Evolutionary conservation across 345 rosid species (phyloP), one percentile per base, ranked within the genome.

Genomic region (Abelmoschus esculentus): DNA sequence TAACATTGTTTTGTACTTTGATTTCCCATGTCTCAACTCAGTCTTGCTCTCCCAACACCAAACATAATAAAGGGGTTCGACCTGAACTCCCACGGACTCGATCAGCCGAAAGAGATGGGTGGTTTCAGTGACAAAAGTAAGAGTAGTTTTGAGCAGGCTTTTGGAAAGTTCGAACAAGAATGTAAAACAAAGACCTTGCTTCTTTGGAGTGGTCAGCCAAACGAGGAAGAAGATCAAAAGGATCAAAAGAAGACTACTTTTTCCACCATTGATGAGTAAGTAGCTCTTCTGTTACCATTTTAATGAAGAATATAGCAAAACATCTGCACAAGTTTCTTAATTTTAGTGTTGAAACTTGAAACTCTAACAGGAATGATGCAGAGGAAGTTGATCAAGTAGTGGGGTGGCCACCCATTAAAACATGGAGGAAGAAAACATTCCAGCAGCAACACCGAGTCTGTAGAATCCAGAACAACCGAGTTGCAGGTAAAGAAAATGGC

Each of bases 381-480:
- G 83, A 73, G 36, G 86, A 77, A 36, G 77, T 67, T 53, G 77
- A 69, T 47, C 34, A 58, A 50, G 69, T 83, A 22, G 84, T 85
- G 74, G 96, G 96, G 62, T 88, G 93, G 96, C 96, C 96, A 60
- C 93, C 96, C 13, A 70, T 90, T 61, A 83, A 80, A 77, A 70
- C 93, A 71, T 86, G 86, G 87, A 81, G 86, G 80, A 88, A 72
- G 83, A 85, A 86, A 49, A 9, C 70, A 47, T 32, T 84, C 26
- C 74, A 74, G 52, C 82, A 70, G 46, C 83, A 57, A 46, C 67
- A 54, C 15, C 80, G 71, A 59, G 71, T 22, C 19, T 76, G 71
- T 3, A 58, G 71, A 60, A 44, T 17, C 6, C 49, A 47, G 26
- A 60, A 61, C 15, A 72, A 65, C 40, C 61, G 62, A 76, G 64